Conservation (phyloP, 805 yeast genomes). For the Blastobotrys attinorum region DNA sequence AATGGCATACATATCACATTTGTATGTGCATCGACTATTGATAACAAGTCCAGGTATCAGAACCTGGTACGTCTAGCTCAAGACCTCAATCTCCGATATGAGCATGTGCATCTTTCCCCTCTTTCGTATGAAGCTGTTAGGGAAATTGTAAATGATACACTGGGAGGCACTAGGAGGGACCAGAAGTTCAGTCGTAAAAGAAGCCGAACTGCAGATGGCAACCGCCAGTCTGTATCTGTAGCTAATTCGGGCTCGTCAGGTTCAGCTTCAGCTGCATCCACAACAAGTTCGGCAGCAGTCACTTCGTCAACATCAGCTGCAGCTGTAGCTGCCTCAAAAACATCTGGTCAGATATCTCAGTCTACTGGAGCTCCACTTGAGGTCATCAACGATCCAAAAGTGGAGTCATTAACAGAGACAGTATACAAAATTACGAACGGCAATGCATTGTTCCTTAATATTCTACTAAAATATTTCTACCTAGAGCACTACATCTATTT, state of each 20-base stretch:
- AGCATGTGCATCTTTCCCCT: constrained; percentile 18
- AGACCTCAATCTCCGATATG: constrained; percentile 16
- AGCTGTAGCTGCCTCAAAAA: neutral
- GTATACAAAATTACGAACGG: constrained; percentile 21
- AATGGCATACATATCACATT: constrained; percentile 22
- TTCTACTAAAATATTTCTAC: constrained; percentile 15
- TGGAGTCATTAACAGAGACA: constrained; percentile 16
- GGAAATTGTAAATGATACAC: constrained; percentile 16
- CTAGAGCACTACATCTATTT: constrained; percentile 14
- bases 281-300: neutral
- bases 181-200: neutral
- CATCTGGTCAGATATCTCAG: neutral
- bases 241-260: neutral
- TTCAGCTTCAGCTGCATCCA: neutral
- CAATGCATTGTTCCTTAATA: constrained; percentile 16
- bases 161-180: constrained; percentile 5
- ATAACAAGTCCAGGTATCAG: constrained; percentile 8
- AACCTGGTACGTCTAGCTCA: constrained; percentile 15
- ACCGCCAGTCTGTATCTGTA: neutral
- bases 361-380: constrained; percentile 3
- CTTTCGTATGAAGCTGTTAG: constrained; percentile 15
- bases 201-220: constrained; percentile 5
- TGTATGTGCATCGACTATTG: constrained; percentile 24
- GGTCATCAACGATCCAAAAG: constrained; percentile 9
- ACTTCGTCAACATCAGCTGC: neutral